Evolutionary conservation across 2,329 filamentous ascomycete genomes (phyloP), one percentile per base, ranked within the genome.

Genomic region (Venturia carpophila): DNA sequence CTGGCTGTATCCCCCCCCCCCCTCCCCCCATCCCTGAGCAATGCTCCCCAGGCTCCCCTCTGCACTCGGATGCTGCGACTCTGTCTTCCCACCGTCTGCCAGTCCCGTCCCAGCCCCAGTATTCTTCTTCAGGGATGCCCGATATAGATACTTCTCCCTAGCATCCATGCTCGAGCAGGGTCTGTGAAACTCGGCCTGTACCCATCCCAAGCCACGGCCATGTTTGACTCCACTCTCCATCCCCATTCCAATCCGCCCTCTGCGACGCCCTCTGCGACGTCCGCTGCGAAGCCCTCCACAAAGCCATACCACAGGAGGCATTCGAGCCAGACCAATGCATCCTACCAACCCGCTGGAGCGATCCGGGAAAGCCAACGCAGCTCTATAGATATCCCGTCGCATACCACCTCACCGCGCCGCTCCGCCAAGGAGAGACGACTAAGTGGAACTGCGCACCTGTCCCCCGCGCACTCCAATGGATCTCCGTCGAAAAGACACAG

Each of bases 191-290:
- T 37, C 52, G 52, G 52, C 52, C 27, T 34, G 30, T 27, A 34
- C 27, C 27, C 15, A 9, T 37, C 52, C 27, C 30, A 58, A 58
- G 52, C 52, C 52, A 37, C 52, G 27, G 19, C 52, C 27, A 62
- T 62, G 60, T 62, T 62, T n/a, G 60, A n/a, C 60, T 47, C 60
- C 60, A 62, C 56, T 39, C 30, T 37, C n/a, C n/a, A 37, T 62
- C 43, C 60, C 37, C 39, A 43, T 62, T 62, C 60, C 60, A 43
- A 43, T 60, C 37, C 56, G 11, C 17, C 34, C 5, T 17, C 60
- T 19, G 17, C 60, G 21, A 19, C 60, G 3, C 1, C 24, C 19
- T 42, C 60, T n/a, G n/a, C n/a, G n/a, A n/a, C 56, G 11, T 19
- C 27, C 2, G 6, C 37, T 19, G 17, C 60, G 21, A 19, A 37